Conservation (phyloP, 805 yeast genomes). For the Middelhovenomyces tepae region DNA sequence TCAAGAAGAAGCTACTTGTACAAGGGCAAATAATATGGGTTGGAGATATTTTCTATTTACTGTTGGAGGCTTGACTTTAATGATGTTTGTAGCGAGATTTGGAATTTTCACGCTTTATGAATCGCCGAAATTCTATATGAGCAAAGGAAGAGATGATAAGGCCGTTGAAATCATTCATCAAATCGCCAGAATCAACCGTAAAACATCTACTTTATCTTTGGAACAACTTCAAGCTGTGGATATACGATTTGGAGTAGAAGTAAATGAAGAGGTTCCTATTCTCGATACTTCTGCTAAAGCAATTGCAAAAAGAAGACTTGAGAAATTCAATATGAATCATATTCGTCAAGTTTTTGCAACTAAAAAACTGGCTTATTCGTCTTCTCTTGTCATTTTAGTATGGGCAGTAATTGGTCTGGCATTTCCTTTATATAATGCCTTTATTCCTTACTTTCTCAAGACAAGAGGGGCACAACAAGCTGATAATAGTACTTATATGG, state of each 20-base stretch:
- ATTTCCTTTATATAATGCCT: slow-evolving; percentile 46
- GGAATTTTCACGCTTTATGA: slow-evolving; percentile 38
- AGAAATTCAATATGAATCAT: slow-evolving; percentile 24
- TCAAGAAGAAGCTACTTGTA: slow-evolving; percentile 32
- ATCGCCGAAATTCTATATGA: slow-evolving; percentile 45
- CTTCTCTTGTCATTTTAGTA: slow-evolving; percentile 38
- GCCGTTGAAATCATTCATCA: slow-evolving; percentile 37
- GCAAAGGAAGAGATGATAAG: slow-evolving; percentile 41
- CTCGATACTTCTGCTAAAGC: slow-evolving; percentile 18
- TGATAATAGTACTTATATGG: slow-evolving; percentile 9
- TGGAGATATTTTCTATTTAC: slow-evolving; percentile 51
- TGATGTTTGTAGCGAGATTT: slow-evolving; percentile 39
- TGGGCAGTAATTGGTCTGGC: slow-evolving; percentile 53
- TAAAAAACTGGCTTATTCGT: slow-evolving; percentile 33
- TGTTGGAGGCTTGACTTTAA: slow-evolving; percentile 43
- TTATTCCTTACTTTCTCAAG: slow-evolving; percentile 43
- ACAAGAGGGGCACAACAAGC: slow-evolving; percentile 32
- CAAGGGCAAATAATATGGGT: slow-evolving; percentile 41
- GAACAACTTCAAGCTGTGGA: slow-evolving; percentile 42
- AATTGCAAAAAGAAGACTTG: slow-evolving; percentile 10
- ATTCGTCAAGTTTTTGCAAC: slow-evolving; percentile 40
- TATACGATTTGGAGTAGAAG: slow-evolving; percentile 13
- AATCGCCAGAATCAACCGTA: slow-evolving; percentile 40
- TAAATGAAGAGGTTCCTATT: neutral
- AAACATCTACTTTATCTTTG: slow-evolving; percentile 34